Conservation (phyloP, 495 filamentous ascomycete species). For the Daldinia grandis region DNA sequence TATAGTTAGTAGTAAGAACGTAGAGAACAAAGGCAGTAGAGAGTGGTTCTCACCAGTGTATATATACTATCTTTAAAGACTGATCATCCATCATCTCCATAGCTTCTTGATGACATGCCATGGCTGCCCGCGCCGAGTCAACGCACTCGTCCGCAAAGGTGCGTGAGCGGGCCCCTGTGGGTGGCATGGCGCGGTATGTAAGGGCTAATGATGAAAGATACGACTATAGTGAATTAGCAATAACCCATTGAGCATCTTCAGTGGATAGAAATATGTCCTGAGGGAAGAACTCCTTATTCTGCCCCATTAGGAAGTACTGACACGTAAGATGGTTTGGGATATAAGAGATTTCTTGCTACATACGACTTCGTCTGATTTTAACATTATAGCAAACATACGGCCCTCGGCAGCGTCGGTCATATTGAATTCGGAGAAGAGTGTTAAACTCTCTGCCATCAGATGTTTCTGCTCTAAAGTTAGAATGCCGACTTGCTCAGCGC, state of each 20-base stretch:
- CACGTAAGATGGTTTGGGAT: not conserved
- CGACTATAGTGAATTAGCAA: constrained; percentile 26
- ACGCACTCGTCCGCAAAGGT: constrained; percentile 69
- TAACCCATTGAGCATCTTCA: too few species aligned
- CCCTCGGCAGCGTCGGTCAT: constrained; percentile 35
- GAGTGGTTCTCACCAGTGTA: constrained; percentile 64
- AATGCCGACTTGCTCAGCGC: constrained; percentile 49
- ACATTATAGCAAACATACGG: constrained; percentile 56
- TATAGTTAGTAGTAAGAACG: not conserved
- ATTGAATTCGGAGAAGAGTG: constrained; percentile 37
- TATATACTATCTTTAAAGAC: constrained; percentile 62
- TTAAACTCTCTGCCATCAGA: constrained; percentile 38
- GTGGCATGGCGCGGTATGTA: constrained; percentile 69
- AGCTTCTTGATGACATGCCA: constrained; percentile 62
- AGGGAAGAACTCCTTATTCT: not conserved
- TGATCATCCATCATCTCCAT: constrained; percentile 59
- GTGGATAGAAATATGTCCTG: not conserved
- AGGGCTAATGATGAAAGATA: constrained; percentile 64
- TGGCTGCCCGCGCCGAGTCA: constrained; percentile 63
- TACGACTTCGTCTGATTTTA: constrained; percentile 62
- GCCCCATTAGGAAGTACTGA: not conserved
- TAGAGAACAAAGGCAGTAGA: too few species aligned
- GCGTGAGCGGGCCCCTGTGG: constrained; percentile 48
- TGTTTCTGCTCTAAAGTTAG: constrained; percentile 39
- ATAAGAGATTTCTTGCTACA: not conserved